Conservation (phyloP, 306 rosid genomes). For the Lathyrus oleraceus region DNA sequence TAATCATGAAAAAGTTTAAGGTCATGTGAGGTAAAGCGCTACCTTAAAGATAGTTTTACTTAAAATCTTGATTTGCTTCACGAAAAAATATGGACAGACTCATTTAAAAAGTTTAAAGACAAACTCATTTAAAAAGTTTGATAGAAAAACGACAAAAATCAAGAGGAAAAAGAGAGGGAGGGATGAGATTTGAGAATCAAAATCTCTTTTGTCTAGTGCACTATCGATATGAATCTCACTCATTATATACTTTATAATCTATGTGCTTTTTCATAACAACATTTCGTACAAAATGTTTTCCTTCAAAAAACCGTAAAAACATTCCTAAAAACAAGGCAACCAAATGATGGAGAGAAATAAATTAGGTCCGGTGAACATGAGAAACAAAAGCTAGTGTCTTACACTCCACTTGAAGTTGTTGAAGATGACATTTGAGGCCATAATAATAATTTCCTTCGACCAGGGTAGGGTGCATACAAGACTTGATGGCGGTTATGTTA, state of each 20-base stretch:
- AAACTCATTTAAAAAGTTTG: too few relatives aligned
- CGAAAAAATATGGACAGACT: too few relatives aligned
- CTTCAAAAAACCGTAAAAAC: not conserved
- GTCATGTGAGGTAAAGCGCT: too few relatives aligned
- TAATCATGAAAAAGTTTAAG: too few relatives aligned
- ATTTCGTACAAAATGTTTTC: not conserved
- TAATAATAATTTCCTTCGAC: constrained; percentile 9
- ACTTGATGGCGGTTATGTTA: constrained; percentile 14
- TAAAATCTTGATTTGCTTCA: too few relatives aligned
- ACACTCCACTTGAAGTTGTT: constrained; percentile 37
- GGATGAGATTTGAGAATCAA: not conserved
- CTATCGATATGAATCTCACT: constrained; percentile 11
- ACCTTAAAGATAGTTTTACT: too few relatives aligned
- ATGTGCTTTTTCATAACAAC: not conserved
- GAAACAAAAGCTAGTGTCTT: constrained; percentile 25
- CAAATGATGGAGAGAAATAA: constrained; percentile 15
- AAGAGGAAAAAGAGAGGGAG: not conserved
- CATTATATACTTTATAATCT: not conserved
- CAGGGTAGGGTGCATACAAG: not conserved
- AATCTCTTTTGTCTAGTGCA: not conserved
- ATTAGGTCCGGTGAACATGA: constrained; percentile 29
- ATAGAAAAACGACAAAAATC: not conserved
- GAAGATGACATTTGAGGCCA: constrained; percentile 43
- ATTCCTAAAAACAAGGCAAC: not conserved
- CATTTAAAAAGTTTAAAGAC: too few relatives aligned